Evolutionary conservation across 2,329 filamentous ascomycete genomes (phyloP).

Genomic region (Cytospora mali): DNA sequence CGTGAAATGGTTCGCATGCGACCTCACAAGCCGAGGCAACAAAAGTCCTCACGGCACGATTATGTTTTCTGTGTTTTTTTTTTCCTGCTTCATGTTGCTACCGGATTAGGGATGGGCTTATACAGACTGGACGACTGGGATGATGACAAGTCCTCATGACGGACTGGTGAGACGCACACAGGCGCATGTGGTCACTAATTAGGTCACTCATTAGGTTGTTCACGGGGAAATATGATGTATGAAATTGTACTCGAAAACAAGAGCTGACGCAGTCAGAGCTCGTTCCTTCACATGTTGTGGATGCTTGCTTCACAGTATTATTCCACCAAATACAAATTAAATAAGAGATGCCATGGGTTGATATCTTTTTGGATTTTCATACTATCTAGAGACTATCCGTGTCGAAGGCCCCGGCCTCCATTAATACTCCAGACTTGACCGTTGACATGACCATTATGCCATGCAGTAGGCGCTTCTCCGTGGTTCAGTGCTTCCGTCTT

Average conservation of each 20-base stretch:
- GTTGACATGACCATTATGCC: not conserved
- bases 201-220: conserved; percentile 17
- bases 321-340: not conserved
- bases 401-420: not conserved
- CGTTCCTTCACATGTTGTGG: not conserved
- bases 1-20: not conserved
- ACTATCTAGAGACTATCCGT: not conserved
- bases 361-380: not conserved
- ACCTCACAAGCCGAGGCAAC: not conserved
- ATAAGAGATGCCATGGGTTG: not conserved
- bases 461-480: not conserved
- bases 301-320: not conserved
- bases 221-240: conserved; percentile 14
- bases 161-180: conserved; percentile 21
- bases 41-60: not conserved
- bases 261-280: conserved; percentile 2
- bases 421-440: not conserved
- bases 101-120: not conserved
- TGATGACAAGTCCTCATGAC: not conserved
- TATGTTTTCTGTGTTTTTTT: not conserved
- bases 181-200: conserved; percentile 20
- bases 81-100: not conserved
- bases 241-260: conserved; percentile 21
- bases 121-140: conserved; percentile 13
- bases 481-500: too few species aligned